Percentiles rank a stretch among this genome's conserved stretches.
These are phyloP conservation scores for Lignosus rhinocerotis DNA, from an alignment of 1,284 basidiomycete genomes.

Conservation along the genomic window DNA sequence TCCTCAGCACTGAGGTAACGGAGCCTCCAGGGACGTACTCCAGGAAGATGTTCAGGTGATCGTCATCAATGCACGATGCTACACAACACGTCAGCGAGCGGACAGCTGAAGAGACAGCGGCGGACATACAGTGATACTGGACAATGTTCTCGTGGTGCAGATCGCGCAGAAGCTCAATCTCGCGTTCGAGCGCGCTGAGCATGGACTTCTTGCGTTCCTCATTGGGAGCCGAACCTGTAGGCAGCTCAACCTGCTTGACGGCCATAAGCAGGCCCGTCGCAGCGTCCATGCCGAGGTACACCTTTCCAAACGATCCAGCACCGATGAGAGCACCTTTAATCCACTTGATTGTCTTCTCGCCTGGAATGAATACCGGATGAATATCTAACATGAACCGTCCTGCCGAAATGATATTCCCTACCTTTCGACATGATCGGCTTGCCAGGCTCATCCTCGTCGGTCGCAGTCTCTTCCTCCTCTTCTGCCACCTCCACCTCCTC, in stretches of 20 bases:
- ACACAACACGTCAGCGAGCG: background rate
- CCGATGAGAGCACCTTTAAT: conserved; percentile 98
- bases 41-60: conserved; percentile 95
- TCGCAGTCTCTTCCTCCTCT: conserved; percentile 46
- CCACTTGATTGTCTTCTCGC: conserved; percentile 85
- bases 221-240: conserved; percentile 83
- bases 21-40: conserved; percentile 99
- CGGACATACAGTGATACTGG: conserved; percentile 85
- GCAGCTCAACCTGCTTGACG: conserved; percentile 98
- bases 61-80: conserved; percentile 90
- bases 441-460: conserved; percentile 53
- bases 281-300: conserved; percentile 97
- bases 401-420: conserved; percentile 46
- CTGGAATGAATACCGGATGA: conserved; percentile 26
- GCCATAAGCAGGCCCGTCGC: conserved; percentile 95
- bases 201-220: conserved; percentile 95
- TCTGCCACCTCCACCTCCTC: conserved; percentile 46
- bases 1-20: conserved; percentile 88
- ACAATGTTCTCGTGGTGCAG: conserved; percentile 98
- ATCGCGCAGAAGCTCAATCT: conserved; percentile 95
- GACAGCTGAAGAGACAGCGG: background rate
- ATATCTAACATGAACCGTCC: conserved; percentile 1
- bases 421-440: conserved; percentile 57
- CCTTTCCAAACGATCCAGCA: conserved; percentile 93
- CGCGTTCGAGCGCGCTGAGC: conserved; percentile 92